Evolutionary conservation across 1,284 basidiomycete species (phyloP).

Genomic region (Marasmius fiardii): DNA sequence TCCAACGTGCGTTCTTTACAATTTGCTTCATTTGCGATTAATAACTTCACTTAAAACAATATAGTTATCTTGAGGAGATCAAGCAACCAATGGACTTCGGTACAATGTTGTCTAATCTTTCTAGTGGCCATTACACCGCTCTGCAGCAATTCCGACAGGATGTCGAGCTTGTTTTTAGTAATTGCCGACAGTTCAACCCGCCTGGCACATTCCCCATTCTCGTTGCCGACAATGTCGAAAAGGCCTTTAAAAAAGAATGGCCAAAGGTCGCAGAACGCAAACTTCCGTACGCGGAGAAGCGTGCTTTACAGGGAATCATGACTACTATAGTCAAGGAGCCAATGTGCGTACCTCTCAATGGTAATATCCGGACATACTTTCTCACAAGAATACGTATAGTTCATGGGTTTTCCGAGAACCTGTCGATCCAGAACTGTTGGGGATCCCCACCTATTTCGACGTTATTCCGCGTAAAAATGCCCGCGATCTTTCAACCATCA

Average conservation of each 20-base stretch:
- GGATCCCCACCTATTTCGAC: conserved; percentile 82
- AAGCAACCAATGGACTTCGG: conserved; percentile 92
- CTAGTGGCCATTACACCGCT: conserved; percentile 62
- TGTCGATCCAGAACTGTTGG: conserved; percentile 75
- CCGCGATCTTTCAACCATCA: conserved; percentile 84
- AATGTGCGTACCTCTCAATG: conserved; percentile 45
- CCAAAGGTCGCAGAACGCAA: conserved; percentile 71
- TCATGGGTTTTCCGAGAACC: conserved; percentile 81
- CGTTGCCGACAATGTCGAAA: conserved; percentile 75
- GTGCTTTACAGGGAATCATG: conserved; percentile 72
- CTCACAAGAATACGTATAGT: conserved; percentile 30
- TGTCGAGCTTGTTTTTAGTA: conserved; percentile 81
- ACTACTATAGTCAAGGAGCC: conserved; percentile 71
- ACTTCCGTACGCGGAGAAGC: conserved; percentile 79
- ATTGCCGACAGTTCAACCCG: conserved; percentile 90
- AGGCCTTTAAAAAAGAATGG: conserved; percentile 86
- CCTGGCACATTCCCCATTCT: conserved; percentile 72
- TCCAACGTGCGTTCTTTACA: conserved; percentile 65
- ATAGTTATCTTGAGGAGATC: conserved; percentile 92
- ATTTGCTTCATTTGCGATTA: not conserved
- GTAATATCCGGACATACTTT: conserved; percentile 2
- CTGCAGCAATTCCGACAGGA: conserved; percentile 86
- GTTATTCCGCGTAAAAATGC: conserved; percentile 83
- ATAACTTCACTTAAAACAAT: conserved; percentile 2
- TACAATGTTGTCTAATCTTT: conserved; percentile 77